Evolutionary conservation across 2,329 filamentous ascomycete species (phyloP), one percentile per base, ranked within the genome.

Genomic region (Microsporum ferrugineum): DNA sequence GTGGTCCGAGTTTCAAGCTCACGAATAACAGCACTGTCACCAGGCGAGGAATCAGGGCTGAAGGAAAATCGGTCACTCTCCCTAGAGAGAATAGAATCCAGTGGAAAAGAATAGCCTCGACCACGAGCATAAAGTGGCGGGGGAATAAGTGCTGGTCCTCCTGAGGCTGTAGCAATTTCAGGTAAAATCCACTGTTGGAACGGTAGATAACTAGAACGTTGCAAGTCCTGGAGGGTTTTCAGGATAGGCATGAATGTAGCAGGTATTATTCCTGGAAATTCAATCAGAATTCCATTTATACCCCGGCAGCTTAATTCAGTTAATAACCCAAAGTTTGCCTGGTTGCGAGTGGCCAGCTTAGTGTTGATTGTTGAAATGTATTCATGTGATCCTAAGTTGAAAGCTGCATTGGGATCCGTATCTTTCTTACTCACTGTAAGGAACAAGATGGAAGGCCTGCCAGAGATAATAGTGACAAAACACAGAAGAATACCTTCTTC

Each of bases 211-310:
- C 71, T 70, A 14, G 63, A 71, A 10, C 66, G 65, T 7, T 75
- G 77, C 73, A 85, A 82, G 0, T 70, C 68, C 66, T 87, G 82
- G 2, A 88, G 71, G 0, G 80, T 80, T 49, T 75, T 70, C 0
- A 87, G 73, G 0, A 80, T 84, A 31, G 82, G 80, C 31, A 78
- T 71, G 65, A 87, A 87, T 0, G 84, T 77, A 0, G 80, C 77
- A 1, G 85, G 72, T 1, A 87, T 69, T 2, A 87, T 73, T 0
- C 80, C 81, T 0, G 84, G 84, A 61, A 87, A 86, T 64, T 87
- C 84, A 0, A 87, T 76, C 0, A 87, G 73, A 2, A 68, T 67
- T 3, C 72, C 53, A 14, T 55, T n/a, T n/a, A n/a, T 33, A 33
- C 62, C 65, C 66, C 70, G 12, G 70, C 69, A 34, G 72, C 34